Evolutionary conservation across 495 filamentous ascomycete genomes (phyloP).

Genomic region (Penicillium steckii): DNA sequence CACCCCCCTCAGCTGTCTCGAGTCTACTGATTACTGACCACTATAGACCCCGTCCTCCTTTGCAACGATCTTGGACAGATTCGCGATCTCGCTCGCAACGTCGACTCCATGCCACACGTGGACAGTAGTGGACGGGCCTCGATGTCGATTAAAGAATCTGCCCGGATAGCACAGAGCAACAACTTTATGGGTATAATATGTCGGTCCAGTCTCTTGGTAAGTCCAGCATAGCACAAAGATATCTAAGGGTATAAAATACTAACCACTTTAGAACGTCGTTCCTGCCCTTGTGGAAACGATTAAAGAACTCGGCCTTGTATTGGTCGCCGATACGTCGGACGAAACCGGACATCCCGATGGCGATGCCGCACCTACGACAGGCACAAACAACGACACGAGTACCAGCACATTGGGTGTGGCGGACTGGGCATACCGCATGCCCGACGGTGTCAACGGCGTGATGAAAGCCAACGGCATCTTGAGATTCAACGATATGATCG

Average conservation of each 20-base stretch:
- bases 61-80: constrained; percentile 83
- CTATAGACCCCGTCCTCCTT: constrained; percentile 82
- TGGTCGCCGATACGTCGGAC: constrained; percentile 83
- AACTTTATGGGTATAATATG: constrained; percentile 98
- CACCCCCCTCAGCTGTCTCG: not conserved
- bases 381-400: no score
- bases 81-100: constrained; percentile 46
- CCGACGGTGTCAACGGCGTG: constrained; percentile 79
- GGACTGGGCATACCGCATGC: constrained; percentile 49
- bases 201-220: constrained; percentile 77
- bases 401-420: constrained; percentile 41
- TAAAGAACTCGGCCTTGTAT: constrained; percentile 87
- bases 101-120: constrained; percentile 40
- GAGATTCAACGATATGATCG: constrained; percentile 90
- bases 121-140: constrained; percentile 66
- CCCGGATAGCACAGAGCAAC: constrained; percentile 88
- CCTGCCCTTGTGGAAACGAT: constrained; percentile 89
- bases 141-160: constrained; percentile 90
- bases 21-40: constrained; percentile 4
- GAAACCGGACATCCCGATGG: constrained; percentile 36
- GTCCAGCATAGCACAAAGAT: constrained; percentile 24
- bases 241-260: constrained; percentile 6
- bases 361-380: constrained; percentile 48
- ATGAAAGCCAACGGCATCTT: constrained; percentile 83
- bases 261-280: constrained; percentile 71